phyloP scores from a whole-genome alignment of 805 yeast species.

The Candida wancherniae region DNA sequence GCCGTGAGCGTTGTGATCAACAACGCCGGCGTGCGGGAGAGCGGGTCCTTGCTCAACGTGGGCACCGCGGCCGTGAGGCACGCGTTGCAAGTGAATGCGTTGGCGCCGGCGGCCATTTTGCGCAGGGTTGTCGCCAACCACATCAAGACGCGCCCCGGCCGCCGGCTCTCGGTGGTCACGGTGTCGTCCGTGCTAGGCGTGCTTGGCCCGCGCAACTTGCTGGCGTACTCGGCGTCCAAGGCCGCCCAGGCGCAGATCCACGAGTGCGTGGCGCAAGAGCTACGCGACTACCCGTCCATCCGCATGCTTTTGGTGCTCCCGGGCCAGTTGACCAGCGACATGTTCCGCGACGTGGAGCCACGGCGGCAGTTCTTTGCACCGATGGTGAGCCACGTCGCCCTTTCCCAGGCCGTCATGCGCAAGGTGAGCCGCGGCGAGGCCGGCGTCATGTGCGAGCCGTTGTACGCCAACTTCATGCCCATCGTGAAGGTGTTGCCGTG shows the following conservation, averaged over 20 bases:
- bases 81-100: constrained; percentile 28
- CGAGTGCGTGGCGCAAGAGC: constrained; percentile 43
- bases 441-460: constrained; percentile 43
- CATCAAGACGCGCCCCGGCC: constrained; percentile 4
- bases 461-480: constrained; percentile 45
- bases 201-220: constrained; percentile 45
- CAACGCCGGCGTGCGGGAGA: constrained; percentile 48
- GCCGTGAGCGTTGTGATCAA: constrained; percentile 35
- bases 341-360: constrained; percentile 46
- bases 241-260: constrained; percentile 41
- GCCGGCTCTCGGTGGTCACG: constrained; percentile 33
- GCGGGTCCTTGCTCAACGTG: constrained; percentile 24
- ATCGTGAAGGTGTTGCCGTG: constrained; percentile 39
- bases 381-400: constrained; percentile 30
- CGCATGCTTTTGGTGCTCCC: constrained; percentile 40
- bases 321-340: constrained; percentile 46
- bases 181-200: constrained; percentile 46
- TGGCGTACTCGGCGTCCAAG: constrained; percentile 47
- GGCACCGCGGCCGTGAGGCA: constrained; percentile 17
- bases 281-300: constrained; percentile 19
- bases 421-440: constrained; percentile 32
- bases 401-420: constrained; percentile 33
- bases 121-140: constrained; percentile 21
- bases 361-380: constrained; percentile 45
- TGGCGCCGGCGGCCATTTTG: constrained; percentile 27